Conservation (phyloP, 371 early-diverging fungal species). For the Mortierella sp. region DNA sequence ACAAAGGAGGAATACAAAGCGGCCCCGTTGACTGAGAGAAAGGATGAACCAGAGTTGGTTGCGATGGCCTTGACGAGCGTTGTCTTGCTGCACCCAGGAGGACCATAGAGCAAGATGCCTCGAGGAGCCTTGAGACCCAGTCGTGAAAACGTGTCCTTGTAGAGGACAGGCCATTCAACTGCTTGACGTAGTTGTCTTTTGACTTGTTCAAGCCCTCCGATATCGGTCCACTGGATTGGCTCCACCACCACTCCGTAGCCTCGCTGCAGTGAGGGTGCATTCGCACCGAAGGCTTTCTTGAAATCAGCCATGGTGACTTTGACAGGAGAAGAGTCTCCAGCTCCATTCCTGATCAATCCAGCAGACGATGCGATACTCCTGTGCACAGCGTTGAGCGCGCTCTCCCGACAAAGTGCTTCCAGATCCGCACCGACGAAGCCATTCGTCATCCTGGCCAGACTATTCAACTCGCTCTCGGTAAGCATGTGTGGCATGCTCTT, state of each 20-base stretch:
- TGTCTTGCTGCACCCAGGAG: slow-evolving; percentile 99
- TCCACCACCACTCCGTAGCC: slow-evolving; percentile 58
- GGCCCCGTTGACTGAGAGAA: slow-evolving; percentile 92
- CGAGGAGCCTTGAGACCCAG: slow-evolving; percentile 88
- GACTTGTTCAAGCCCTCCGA: slow-evolving; percentile 93
- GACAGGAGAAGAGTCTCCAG: neutral
- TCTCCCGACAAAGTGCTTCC: slow-evolving; percentile 78
- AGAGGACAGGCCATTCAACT: slow-evolving; percentile 12
- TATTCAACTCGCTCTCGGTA: slow-evolving; percentile 41
- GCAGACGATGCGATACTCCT: slow-evolving; percentile 49
- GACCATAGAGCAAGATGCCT: slow-evolving; percentile 96
- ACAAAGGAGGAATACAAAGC: slow-evolving; percentile 90
- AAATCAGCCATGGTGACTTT: slow-evolving; percentile 6
- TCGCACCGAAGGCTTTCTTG: neutral
- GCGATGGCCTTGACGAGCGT: slow-evolving; percentile 92
- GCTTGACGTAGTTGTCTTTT: slow-evolving; percentile 65
- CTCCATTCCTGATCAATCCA: neutral
- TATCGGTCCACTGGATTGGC: slow-evolving; percentile 82
- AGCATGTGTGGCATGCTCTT: slow-evolving; percentile 63
- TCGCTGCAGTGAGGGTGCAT: slow-evolving; percentile 13
- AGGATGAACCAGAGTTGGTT: slow-evolving; percentile 80
- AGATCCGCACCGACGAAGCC: slow-evolving; percentile 70
- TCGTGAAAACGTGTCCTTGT: slow-evolving; percentile 75
- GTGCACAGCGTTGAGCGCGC: slow-evolving; percentile 77
- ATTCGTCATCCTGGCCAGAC: slow-evolving; percentile 84